phyloP scores from a whole-genome alignment of 176 grass and related monocot species.

The Cymbopogon citratus region DNA sequence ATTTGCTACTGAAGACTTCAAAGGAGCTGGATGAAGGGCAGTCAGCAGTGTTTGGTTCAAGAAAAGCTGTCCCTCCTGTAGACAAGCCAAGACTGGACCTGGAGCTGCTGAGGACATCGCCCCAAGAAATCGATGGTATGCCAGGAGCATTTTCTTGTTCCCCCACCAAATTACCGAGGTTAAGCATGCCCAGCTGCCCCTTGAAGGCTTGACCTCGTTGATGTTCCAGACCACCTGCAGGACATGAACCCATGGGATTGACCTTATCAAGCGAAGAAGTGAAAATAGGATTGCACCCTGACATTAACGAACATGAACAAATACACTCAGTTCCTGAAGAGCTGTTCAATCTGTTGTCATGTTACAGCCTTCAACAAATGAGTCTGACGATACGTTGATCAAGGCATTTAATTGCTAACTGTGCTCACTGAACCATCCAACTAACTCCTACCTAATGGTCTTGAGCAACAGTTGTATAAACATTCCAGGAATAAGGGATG shows the following conservation, averaged over 20 bases:
- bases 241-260: constrained; percentile 25
- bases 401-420: constrained; percentile 34
- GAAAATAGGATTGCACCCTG: constrained; percentile 39
- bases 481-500: constrained; percentile 27
- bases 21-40: constrained; percentile 37
- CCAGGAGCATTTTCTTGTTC: constrained; percentile 21
- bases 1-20: constrained; percentile 41
- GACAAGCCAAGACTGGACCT: constrained; percentile 31
- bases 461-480: constrained; percentile 31
- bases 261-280: constrained; percentile 51
- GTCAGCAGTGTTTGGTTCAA: constrained; percentile 21
- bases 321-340: constrained; percentile 31
- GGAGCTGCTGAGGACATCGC: constrained; percentile 22
- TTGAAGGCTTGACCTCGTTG: constrained; percentile 27
- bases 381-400: constrained; percentile 28
- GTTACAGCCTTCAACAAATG: constrained; percentile 26
- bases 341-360: constrained; percentile 19
- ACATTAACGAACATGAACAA: constrained; percentile 35
- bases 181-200: constrained; percentile 27
- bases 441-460: constrained; percentile 49
- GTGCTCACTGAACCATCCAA: constrained; percentile 36
- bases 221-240: constrained; percentile 26
- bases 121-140: constrained; percentile 30
- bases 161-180: constrained; percentile 29
- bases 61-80: constrained; percentile 17